phyloP scores from a whole-genome alignment of 345 rosid species.

The Citrus trifoliata region DNA sequence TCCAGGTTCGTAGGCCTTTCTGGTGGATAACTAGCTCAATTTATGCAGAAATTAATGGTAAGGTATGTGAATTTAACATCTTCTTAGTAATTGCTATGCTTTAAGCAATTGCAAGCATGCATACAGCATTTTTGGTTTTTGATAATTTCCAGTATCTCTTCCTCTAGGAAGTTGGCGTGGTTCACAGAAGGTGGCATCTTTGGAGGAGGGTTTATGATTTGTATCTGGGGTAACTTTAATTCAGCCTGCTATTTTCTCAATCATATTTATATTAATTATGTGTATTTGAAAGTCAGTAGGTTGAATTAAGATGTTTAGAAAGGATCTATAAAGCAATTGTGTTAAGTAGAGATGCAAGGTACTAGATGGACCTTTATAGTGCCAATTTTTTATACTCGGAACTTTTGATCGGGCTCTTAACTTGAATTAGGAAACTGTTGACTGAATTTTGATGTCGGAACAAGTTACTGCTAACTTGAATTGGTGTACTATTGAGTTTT shows the following conservation, averaged over 20 bases:
- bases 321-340: background rate
- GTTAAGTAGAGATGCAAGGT: background rate
- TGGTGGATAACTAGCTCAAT: slow-evolving; percentile 99
- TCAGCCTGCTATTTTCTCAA: slow-evolving; percentile 2
- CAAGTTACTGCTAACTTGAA: background rate
- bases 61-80: slow-evolving; percentile 44
- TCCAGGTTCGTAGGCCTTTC: slow-evolving; percentile 90
- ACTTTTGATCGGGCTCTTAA: background rate
- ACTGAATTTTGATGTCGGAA: background rate
- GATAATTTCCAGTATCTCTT: slow-evolving; percentile 16
- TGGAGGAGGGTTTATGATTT: slow-evolving; percentile 96
- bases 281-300: background rate
- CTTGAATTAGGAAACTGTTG: background rate
- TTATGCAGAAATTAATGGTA: slow-evolving; percentile 80
- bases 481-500: background rate
- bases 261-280: background rate
- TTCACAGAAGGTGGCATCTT: slow-evolving; percentile 93
- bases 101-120: background rate
- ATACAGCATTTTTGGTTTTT: slow-evolving; percentile 2
- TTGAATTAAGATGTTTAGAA: background rate
- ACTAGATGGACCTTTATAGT: background rate
- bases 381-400: background rate
- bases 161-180: slow-evolving; percentile 84
- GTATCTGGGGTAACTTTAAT: slow-evolving; percentile 70
- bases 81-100: background rate